phyloP scores from a whole-genome alignment of 371 early-diverging fungal genomes.

The Mortierella sp. region DNA sequence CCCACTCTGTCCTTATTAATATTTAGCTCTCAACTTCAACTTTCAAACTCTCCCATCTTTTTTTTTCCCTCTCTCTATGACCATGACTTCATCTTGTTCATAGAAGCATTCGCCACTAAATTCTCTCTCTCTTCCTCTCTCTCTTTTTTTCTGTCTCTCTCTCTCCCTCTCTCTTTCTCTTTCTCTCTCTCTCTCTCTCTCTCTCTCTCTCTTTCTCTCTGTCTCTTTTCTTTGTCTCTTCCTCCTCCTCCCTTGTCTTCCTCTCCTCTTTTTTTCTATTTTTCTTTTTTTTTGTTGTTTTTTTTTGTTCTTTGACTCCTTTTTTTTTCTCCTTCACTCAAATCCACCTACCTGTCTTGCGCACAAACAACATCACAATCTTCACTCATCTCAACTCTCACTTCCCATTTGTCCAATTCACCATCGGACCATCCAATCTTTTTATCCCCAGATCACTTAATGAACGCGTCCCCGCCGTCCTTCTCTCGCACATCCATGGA shows the following conservation, averaged over 20 bases:
- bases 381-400: neutral
- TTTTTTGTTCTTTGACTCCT: neutral
- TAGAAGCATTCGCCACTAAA: too few relatives aligned
- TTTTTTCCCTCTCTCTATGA: constrained; percentile 11
- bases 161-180: neutral
- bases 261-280: constrained; percentile 1
- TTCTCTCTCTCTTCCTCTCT: neutral
- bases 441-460: constrained; percentile 3
- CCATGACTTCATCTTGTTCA: too few relatives aligned
- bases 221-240: neutral
- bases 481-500: constrained; percentile 1
- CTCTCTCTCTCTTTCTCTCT: constrained; percentile 1
- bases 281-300: neutral
- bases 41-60: constrained; percentile 16
- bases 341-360: neutral
- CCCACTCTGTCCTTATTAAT: neutral
- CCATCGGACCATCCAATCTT: neutral
- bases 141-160: neutral
- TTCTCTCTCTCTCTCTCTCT: neutral
- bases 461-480: constrained; percentile 29
- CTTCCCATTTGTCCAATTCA: neutral
- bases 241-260: neutral
- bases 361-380: neutral
- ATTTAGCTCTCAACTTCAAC: neutral
- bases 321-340: neutral